A percentile compares a stretch with the other conserved stretches of the same genome.
These are phyloP conservation scores for Abelmoschus esculentus DNA, from an alignment of 345 rosid species.

Conservation along the genomic window DNA sequence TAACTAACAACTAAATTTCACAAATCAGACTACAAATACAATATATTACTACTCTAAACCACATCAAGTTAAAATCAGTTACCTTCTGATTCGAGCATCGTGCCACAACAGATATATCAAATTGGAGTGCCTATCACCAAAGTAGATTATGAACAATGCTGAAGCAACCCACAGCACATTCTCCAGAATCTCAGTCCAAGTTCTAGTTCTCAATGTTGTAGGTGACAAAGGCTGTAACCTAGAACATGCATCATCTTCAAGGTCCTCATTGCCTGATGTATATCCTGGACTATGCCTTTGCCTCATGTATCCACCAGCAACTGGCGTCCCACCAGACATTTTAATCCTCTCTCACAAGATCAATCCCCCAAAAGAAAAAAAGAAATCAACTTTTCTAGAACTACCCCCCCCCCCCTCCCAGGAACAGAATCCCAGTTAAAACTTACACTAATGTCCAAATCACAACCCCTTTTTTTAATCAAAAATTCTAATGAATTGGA, in stretches of 20 bases:
- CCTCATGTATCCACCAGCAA: conserved; percentile 77
- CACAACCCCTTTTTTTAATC: not conserved
- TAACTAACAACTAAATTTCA: not conserved
- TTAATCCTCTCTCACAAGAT: not conserved
- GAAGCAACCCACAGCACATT: conserved; percentile 81
- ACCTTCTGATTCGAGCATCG: conserved; percentile 81
- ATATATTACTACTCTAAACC: not conserved
- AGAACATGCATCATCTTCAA: conserved; percentile 91
- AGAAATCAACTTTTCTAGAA: conserved; percentile 1
- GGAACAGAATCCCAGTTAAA: conserved; percentile 12
- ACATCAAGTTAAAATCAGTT: not conserved
- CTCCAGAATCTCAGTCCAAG: conserved; percentile 70
- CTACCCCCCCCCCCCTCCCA: not conserved
- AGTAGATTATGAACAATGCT: conserved; percentile 65
- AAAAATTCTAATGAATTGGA: too few species aligned
- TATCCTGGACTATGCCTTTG: conserved; percentile 94
- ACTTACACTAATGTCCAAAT: not conserved
- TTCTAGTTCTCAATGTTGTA: conserved; percentile 30
- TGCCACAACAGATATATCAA: conserved; percentile 58
- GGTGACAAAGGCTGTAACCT: conserved; percentile 46
- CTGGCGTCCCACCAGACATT: conserved; percentile 97
- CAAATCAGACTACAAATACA: not conserved
- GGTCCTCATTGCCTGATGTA: conserved; percentile 77
- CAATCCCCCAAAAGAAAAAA: not conserved
- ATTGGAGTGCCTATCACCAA: conserved; percentile 71